These are phyloP conservation scores for Parachlorella kessleri DNA, from an alignment of 139 green algal genomes.

Conservation along the genomic window DNA sequence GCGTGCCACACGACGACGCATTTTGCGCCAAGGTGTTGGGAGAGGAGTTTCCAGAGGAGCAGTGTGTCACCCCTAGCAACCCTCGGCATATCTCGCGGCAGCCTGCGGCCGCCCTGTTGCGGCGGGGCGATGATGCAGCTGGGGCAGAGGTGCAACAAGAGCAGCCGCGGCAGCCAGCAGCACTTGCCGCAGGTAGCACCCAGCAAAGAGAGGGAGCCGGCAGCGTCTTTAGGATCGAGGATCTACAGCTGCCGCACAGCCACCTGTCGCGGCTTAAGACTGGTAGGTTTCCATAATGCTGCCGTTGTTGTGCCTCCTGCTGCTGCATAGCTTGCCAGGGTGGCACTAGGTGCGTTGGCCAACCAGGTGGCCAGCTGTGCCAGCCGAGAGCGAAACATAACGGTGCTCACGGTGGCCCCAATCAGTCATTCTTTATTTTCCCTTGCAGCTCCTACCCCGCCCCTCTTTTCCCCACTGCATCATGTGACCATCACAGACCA, in stretches of 20 bases:
- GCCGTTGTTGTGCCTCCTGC: too few species aligned
- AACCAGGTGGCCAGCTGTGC: too few species aligned
- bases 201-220: too few species aligned
- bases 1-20: conserved; percentile 16
- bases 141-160: background rate
- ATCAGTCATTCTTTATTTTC: too few species aligned
- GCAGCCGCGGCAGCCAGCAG: background rate
- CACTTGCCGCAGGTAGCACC: background rate
- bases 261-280: background rate
- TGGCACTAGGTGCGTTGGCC: too few species aligned
- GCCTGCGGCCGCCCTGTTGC: background rate
- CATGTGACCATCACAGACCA: too few species aligned
- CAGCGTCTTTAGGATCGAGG: background rate
- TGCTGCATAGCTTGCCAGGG: too few species aligned
- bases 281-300: background rate
- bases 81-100: background rate
- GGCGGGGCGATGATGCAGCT: too few species aligned
- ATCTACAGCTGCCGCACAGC: background rate
- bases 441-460: too few species aligned
- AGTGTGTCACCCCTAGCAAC: background rate
- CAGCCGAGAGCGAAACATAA: too few species aligned
- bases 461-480: too few species aligned
- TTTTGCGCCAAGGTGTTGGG: conserved; percentile 20
- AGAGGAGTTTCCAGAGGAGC: background rate
- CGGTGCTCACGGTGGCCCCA: too few species aligned